A percentile compares a stretch with the other conserved stretches of the same genome.
These are phyloP conservation scores for Termitomyces sp. DNA, from an alignment of 768 basidiomycete species.

Conservation along the genomic window DNA sequence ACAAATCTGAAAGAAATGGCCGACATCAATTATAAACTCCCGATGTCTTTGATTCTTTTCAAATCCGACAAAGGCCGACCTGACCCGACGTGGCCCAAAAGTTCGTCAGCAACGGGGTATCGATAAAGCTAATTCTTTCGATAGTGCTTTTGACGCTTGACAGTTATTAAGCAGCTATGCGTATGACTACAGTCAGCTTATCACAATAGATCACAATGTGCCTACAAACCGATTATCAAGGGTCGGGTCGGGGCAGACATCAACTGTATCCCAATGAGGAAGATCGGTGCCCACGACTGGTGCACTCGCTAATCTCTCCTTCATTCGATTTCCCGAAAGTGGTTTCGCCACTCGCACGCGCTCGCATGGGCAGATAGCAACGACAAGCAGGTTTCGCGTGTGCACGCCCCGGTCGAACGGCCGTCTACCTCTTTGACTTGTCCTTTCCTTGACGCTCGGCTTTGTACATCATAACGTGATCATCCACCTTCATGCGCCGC, in stretches of 20 bases:
- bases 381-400: not conserved
- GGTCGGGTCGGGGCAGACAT: slow-evolving; percentile 1
- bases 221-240: slow-evolving; percentile 3
- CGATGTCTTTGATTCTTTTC: slow-evolving; percentile 2
- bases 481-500: not conserved
- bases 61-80: not conserved
- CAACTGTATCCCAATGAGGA: not conserved
- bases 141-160: not conserved
- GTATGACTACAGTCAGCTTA: not conserved
- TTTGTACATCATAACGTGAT: not conserved
- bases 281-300: slow-evolving; percentile 2
- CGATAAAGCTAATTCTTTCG: not conserved
- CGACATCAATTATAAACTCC: slow-evolving; percentile 3
- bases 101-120: not conserved
- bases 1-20: slow-evolving; percentile 7
- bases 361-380: not conserved
- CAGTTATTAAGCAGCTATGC: not conserved
- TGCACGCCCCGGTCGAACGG: not conserved
- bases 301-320: not conserved
- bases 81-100: not conserved
- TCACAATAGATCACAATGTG: too few relatives aligned
- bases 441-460: not conserved
- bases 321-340: not conserved
- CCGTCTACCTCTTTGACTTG: too few relatives aligned
- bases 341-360: slow-evolving; percentile 9